These are phyloP conservation scores for Aurinia saxatilis DNA, from an alignment of 345 rosid genomes.

Conservation along the genomic window DNA sequence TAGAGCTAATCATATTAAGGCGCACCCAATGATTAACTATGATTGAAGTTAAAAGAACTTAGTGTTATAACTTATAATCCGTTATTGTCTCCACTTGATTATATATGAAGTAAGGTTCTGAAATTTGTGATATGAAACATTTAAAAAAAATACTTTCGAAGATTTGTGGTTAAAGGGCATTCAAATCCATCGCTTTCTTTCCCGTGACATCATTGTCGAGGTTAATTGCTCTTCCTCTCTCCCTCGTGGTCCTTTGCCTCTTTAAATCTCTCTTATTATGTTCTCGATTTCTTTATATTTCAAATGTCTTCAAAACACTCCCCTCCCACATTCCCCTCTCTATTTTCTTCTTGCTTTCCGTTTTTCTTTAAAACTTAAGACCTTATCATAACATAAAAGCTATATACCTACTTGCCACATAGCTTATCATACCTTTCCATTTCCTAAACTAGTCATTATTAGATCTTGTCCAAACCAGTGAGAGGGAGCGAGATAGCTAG, in stretches of 20 bases:
- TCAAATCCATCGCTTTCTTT: constrained; percentile 19
- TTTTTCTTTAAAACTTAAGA: too few species aligned
- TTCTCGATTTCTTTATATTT: constrained; percentile 37
- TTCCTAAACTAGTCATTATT: background rate
- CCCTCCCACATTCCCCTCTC: background rate
- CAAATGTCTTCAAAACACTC: background rate
- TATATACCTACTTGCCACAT: constrained; percentile 17
- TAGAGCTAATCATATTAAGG: too few species aligned
- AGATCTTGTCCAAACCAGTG: background rate
- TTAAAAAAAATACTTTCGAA: background rate
- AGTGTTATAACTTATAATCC: too few species aligned
- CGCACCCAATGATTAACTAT: background rate
- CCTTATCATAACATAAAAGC: constrained; percentile 13
- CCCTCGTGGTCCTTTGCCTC: constrained; percentile 55
- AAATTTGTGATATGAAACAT: background rate
- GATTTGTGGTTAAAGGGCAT: constrained; percentile 22
- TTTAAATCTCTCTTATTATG: constrained; percentile 57
- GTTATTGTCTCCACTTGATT: too few species aligned
- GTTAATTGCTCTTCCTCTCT: constrained; percentile 44
- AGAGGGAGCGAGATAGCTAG: too few species aligned
- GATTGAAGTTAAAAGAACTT: background rate
- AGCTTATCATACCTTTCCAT: too few species aligned
- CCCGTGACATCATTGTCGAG: constrained; percentile 59
- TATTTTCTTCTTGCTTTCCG: too few species aligned
- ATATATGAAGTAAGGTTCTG: background rate